A percentile compares a stretch with the other conserved stretches of the same genome.
Evolutionary conservation across 805 yeast species (phyloP).

Genomic region (Starmerella floricola): DNA sequence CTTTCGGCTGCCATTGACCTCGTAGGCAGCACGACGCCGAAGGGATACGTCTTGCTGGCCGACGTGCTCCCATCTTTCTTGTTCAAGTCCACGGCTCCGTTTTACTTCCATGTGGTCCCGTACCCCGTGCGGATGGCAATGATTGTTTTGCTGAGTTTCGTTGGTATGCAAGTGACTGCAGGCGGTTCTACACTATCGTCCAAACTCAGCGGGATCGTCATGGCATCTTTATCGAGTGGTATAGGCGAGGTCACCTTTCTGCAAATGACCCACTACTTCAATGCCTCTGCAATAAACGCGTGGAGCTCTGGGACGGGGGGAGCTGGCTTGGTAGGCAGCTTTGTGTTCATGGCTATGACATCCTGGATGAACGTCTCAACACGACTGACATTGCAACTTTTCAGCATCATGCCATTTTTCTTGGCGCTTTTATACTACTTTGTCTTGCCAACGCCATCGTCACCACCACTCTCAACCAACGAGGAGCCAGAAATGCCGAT

Average conservation of each 20-base stretch:
- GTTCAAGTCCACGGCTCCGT: slow-evolving; percentile 64
- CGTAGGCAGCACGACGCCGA: slow-evolving; percentile 73
- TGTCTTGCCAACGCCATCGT: slow-evolving; percentile 24
- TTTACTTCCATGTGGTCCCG: slow-evolving; percentile 54
- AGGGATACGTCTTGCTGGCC: slow-evolving; percentile 71
- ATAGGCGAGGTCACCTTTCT: slow-evolving; percentile 83
- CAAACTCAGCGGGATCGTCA: slow-evolving; percentile 52
- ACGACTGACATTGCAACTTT: slow-evolving; percentile 42
- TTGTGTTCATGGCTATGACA: slow-evolving; percentile 57
- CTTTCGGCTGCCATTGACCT: slow-evolving; percentile 85
- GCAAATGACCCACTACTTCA: slow-evolving; percentile 71
- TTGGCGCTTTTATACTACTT: slow-evolving; percentile 24
- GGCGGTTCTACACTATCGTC: slow-evolving; percentile 30
- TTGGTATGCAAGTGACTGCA: slow-evolving; percentile 67
- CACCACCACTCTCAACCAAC: too few relatives aligned
- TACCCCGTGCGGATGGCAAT: slow-evolving; percentile 44
- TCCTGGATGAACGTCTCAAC: slow-evolving; percentile 51
- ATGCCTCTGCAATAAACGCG: slow-evolving; percentile 53
- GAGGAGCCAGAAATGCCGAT: too few relatives aligned
- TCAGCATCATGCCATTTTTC: slow-evolving; percentile 34
- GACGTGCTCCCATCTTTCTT: slow-evolving; percentile 76
- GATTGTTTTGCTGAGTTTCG: slow-evolving; percentile 46
- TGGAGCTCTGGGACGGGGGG: slow-evolving; percentile 95
- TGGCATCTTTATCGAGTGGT: slow-evolving; percentile 80
- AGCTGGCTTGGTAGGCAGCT: slow-evolving; percentile 77